phyloP scores from a whole-genome alignment of 176 grass and related monocot genomes.

The Lolium perenne region DNA sequence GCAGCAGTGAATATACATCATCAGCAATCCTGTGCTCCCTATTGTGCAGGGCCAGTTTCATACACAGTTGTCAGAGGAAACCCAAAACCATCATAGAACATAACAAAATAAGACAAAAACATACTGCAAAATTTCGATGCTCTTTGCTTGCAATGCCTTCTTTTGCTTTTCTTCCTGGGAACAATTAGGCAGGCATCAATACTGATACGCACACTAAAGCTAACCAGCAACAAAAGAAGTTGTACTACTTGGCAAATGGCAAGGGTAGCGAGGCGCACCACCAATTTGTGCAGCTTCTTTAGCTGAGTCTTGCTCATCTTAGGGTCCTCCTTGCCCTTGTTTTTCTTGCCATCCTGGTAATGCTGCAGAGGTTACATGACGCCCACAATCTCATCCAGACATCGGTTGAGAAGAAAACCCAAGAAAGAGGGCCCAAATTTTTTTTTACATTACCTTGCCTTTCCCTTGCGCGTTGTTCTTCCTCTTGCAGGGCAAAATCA shows the following conservation, averaged over 20 bases:
- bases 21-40: conserved; percentile 89
- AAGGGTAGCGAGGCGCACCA: conserved; percentile 53
- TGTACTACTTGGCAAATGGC: neutral
- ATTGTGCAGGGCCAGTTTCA: conserved; percentile 13
- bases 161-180: conserved; percentile 80
- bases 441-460: conserved; percentile 54
- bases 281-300: conserved; percentile 77
- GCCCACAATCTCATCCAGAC: neutral
- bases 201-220: neutral
- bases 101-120: conserved; percentile 34
- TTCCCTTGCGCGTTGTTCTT: conserved; percentile 71
- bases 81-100: conserved; percentile 23
- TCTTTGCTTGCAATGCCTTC: conserved; percentile 72
- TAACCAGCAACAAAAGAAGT: neutral
- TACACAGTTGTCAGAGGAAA: conserved; percentile 31
- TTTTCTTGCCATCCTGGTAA: conserved; percentile 57
- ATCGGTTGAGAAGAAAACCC: neutral
- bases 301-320: conserved; percentile 83
- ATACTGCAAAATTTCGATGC: conserved; percentile 79
- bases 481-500: conserved; percentile 73
- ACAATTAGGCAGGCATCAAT: neutral
- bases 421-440: neutral
- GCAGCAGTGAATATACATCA: conserved; percentile 69
- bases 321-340: conserved; percentile 55
- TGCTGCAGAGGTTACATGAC: conserved; percentile 25